Base-by-base conservation (phyloP, 805 yeast species). In the Lachancea fermentati region DNA sequence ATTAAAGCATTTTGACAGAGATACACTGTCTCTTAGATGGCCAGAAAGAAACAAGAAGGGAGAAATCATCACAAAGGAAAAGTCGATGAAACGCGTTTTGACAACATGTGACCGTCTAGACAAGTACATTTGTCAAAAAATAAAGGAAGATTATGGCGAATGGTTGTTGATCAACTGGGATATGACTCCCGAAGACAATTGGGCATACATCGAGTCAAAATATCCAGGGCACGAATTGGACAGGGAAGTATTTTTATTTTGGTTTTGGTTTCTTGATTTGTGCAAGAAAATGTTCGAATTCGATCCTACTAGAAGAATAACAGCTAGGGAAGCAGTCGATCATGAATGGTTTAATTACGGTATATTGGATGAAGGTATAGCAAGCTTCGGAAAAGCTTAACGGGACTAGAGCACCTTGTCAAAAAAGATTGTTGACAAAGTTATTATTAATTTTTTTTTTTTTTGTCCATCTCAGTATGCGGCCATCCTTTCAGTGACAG, bases 331-430 rank as follows among this genome's bases (percentile, higher is more conserved):
- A 47, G 93, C 94, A 0, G 68, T 86, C 49, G 70, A 72, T 44
- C 95, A 86, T 60, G 87, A 85, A 35, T 93, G 96, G 85, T 80
- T 94, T 59, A 69, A 72, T 47, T 68, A 71, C 44, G 82, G 81
- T 19, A 71, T 77, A 36, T 60, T 69, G 48, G 83, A 76, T 59
- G 81, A 75, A 44, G 82, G 78, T 25, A 60, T 57, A 22, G 45
- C 62, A 36, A 50, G 52, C 42, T 58, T 50, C 37, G 58, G 55
- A 25, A 50, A 47, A 36, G 39, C 40, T 41, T 44, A 41, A 37
- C 19, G 19, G 29, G 15, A 9, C n/a, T n/a, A n/a, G n/a, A n/a
- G n/a, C n/a, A n/a, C n/a, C n/a, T n/a, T n/a, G n/a, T n/a, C n/a
- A n/a, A n/a, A n/a, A n/a, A n/a, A n/a, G n/a, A n/a, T n/a, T n/a